These are phyloP conservation scores for Beauveria medogensis DNA, from an alignment of 2,329 filamentous ascomycete genomes.

Conservation along the genomic window DNA sequence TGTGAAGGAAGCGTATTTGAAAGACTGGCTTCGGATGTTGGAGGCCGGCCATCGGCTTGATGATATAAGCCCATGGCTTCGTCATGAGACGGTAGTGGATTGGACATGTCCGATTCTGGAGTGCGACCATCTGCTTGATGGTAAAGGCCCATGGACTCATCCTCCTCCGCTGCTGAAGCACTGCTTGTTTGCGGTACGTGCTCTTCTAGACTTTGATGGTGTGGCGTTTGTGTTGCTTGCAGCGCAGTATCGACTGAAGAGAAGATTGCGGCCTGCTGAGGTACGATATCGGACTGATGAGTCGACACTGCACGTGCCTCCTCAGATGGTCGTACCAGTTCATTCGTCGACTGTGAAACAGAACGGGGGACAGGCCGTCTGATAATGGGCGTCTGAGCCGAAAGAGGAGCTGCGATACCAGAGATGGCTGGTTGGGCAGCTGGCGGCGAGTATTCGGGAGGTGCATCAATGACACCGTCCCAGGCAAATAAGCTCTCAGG, in stretches of 20 bases:
- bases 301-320: neutral
- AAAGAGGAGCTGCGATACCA: neutral
- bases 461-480: constrained; percentile 7
- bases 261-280: neutral
- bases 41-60: constrained; percentile 22
- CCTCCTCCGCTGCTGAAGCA: constrained; percentile 15
- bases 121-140: constrained; percentile 23
- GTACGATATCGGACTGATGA: neutral
- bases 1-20: constrained; percentile 14
- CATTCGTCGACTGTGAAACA: neutral
- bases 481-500: constrained; percentile 4
- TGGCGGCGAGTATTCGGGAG: constrained; percentile 9
- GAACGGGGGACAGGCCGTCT: neutral
- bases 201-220: neutral
- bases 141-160: constrained; percentile 22
- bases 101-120: neutral
- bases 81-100: constrained; percentile 17
- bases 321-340: neutral
- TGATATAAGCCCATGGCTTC: constrained; percentile 24
- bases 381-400: neutral
- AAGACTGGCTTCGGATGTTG: neutral
- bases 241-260: neutral
- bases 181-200: neutral
- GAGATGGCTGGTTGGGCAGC: neutral
- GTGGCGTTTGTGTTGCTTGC: neutral